Evolutionary conservation across 768 basidiomycete genomes (phyloP).

Genomic region (Mycena epipterygia): DNA sequence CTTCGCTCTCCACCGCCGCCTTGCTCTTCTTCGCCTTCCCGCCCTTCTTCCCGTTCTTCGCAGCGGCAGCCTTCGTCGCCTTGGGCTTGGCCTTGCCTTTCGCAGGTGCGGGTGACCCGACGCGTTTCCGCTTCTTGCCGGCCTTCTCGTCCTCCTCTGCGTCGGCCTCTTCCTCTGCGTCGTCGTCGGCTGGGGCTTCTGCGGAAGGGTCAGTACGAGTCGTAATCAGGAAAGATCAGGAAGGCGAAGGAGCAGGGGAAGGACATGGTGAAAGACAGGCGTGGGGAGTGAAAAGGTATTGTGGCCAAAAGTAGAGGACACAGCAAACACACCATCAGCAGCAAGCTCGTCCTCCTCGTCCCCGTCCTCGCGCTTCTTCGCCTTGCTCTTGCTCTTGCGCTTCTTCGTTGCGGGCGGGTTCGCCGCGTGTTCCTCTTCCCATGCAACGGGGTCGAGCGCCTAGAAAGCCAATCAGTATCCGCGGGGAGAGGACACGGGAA

Average conservation of each 20-base stretch:
- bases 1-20: constrained; percentile 57
- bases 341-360: constrained; percentile 27
- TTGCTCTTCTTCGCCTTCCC: constrained; percentile 64
- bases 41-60: constrained; percentile 69
- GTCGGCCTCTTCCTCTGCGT: constrained; percentile 70
- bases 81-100: constrained; percentile 56
- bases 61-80: constrained; percentile 44
- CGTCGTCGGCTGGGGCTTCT: constrained; percentile 27
- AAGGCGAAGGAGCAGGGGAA: neutral
- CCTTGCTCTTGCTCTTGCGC: constrained; percentile 34
- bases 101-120: constrained; percentile 43
- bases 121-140: constrained; percentile 70
- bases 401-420: constrained; percentile 35
- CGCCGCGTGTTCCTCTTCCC: constrained; percentile 55
- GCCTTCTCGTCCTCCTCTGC: constrained; percentile 63
- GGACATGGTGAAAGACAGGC: neutral
- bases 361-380: constrained; percentile 24
- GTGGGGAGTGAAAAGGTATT: neutral
- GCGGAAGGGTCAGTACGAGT: constrained; percentile 14
- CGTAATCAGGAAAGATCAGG: neutral
- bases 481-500: neutral
- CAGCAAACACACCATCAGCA: constrained; percentile 28
- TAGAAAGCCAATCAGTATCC: constrained; percentile 33
- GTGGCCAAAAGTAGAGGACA: too few species aligned
- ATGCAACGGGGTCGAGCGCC: constrained; percentile 71